A percentile compares a stretch with the other conserved stretches of the same genome.
Conservation (phyloP, 495 filamentous ascomycete species). For the Penicillium chermesinum region DNA sequence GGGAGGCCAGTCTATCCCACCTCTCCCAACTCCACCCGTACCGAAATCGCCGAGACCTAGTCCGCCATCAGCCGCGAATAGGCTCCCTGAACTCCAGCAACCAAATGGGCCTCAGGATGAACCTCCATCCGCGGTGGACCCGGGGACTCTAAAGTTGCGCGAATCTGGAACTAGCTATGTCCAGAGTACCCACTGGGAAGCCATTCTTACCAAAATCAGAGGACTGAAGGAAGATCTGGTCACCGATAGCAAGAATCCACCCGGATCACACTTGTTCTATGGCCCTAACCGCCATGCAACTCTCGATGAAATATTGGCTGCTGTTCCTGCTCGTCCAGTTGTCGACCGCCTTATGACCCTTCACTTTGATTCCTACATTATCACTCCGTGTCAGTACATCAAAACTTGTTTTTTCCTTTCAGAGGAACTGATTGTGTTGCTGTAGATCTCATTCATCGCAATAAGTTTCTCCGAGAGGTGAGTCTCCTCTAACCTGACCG, state of each 20-base stretch:
- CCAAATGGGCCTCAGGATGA: conserved; percentile 14
- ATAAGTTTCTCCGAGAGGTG: not conserved
- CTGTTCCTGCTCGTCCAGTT: conserved; percentile 24
- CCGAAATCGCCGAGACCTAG: not conserved
- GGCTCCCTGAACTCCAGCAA: not conserved
- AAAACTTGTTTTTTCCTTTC: not conserved
- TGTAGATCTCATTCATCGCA: not conserved
- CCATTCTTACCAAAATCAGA: conserved; percentile 7
- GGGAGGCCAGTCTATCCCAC: not conserved
- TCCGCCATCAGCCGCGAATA: not conserved
- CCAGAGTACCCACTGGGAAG: conserved; percentile 7
- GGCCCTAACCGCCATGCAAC: conserved; percentile 15
- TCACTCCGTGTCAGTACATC: conserved; percentile 4
- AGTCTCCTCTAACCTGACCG: not conserved
- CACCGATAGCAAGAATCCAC: conserved; percentile 3
- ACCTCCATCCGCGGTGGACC: not conserved
- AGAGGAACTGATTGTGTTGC: not conserved
- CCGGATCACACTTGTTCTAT: conserved; percentile 24
- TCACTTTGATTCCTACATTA: conserved; percentile 10
- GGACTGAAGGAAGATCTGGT: conserved; percentile 14
- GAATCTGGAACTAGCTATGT: conserved; percentile 18
- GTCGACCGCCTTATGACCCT: conserved; percentile 21
- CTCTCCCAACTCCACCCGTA: not conserved
- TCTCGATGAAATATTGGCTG: conserved; percentile 23
- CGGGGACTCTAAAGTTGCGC: conserved; percentile 19